Evolutionary conservation across 306 rosid species (phyloP), one percentile per base, ranked within the genome.

Genomic region (Cucumis sativus): DNA sequence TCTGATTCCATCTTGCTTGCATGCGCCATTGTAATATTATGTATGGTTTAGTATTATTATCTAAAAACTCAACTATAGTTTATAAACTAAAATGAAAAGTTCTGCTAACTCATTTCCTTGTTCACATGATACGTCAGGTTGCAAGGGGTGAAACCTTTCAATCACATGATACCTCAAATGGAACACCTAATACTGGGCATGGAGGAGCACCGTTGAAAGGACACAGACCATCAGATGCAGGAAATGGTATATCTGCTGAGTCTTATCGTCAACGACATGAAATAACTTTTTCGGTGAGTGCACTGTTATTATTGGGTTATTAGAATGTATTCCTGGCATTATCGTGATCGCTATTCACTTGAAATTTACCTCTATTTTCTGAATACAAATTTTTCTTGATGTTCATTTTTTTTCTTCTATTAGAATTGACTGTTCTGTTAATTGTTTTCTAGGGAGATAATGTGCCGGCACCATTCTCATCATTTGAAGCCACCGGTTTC

Each of bases 201-300:
- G 98, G 81, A 63, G 88, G 80, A 64, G 62, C 93, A 74, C 73
- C 82, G 74, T 37, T 78, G 68, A 86, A 78, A 86, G 89, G 70
- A 63, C 85, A 84, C 10, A 92, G 82, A 77, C 57, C 83, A 76
- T 82, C 86, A 39, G 97, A 90, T 82, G 86, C 80, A 28, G 98
- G 89, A 84, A 86, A 83, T 75, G 92, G 88, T 74, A 65, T 92
- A 84, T 85, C 97, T 25, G 81, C 96, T 2, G 97, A 91, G 77
- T 35, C 97, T 66, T 96, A 91, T 83, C 85, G 98, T 58, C 93
- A 83, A 20, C 88, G 86, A 58, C 98, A 96, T 86, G 99, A 96
- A 87, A 96, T 96, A 72, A 76, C 92, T 84, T 90, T 85, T 79
- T 30, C 83, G 78, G 99, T 96, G 80, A 92, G 98, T 87, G 70